Base-by-base conservation (phyloP, 805 yeast species). In the Kregervanrija delftensis region DNA sequence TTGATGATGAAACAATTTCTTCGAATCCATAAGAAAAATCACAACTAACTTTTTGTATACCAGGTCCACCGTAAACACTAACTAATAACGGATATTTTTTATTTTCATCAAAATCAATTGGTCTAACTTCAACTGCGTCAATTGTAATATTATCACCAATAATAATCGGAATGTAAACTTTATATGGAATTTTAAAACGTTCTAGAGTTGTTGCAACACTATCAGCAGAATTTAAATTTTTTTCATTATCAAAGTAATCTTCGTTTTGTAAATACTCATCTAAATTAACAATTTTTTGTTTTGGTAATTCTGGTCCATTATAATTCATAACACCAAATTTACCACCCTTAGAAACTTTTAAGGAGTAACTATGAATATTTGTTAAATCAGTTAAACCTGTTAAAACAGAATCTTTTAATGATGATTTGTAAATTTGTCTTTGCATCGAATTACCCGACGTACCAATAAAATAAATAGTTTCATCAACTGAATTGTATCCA, bases 21-120 rank as follows among this genome's bases (percentile, higher is more conserved):
- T 80, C 82, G 51, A 83, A 79, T 9, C 74, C 77, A 17, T 77
- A 62, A 8, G 59, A 58, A 49, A 72, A 79, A 16, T 65, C 59
- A 12, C 76, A 68, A 34, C 66, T 68, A 10, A 76, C 73, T 22
- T 76, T 73, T 50, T 79, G 81, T 4, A 86, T 79, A 0, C 93
- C 95, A 1, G 95, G 95, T 0, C 93, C 95, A 3, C 89, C 93
- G 57, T 86, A 86, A 0, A 77, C 81, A 46, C 76, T 73, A 2
- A 84, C 87, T 37, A 86, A 60, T 11, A 86, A 49, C 0, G 93
- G 90, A 54, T 83, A 77, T 49, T 73, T 71, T 35, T 60, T 61
- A 9, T 40, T 41, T 1, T 56, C 46, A 49, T 79, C 65, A 52
- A 82, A 76, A 39, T 68, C 66, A 0, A 72, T 71, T 0, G 95